phyloP scores from a whole-genome alignment of 352 stramenopile genomes.

The Pythium dissotocum region DNA sequence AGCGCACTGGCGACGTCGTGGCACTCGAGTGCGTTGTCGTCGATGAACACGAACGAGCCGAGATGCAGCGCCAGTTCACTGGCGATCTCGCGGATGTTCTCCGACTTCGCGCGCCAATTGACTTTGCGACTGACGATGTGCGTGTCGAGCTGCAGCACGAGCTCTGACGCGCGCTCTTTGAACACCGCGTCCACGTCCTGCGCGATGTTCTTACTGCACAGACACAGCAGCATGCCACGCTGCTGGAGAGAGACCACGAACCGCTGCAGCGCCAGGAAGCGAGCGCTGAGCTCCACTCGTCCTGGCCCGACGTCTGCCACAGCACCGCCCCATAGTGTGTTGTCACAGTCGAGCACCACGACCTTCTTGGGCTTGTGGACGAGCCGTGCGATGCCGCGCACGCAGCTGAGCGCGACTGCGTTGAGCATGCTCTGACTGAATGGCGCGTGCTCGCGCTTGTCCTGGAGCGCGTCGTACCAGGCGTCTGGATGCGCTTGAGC shows the following conservation, averaged over 20 bases:
- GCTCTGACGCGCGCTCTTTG: slow-evolving; percentile 36
- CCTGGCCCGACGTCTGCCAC: slow-evolving; percentile 55
- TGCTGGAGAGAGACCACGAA: slow-evolving; percentile 53
- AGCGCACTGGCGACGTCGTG: slow-evolving; percentile 50
- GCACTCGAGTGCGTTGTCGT: slow-evolving; percentile 75
- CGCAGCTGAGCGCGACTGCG: slow-evolving; percentile 42
- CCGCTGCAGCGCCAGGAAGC: slow-evolving; percentile 56
- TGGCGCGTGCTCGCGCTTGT: slow-evolving; percentile 64
- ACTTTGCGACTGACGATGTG: slow-evolving; percentile 51
- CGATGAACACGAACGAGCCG: slow-evolving; percentile 72
- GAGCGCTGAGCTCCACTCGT: slow-evolving; percentile 38
- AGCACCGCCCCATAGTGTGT: slow-evolving; percentile 70
- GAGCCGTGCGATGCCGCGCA: slow-evolving; percentile 54
- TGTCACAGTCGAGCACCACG: slow-evolving; percentile 79
- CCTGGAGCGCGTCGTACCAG: slow-evolving; percentile 49
- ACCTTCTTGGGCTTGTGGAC: slow-evolving; percentile 50
- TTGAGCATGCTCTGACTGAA: slow-evolving; percentile 70
- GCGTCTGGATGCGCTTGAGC: no score
- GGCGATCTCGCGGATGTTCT: slow-evolving; percentile 55
- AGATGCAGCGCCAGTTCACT: slow-evolving; percentile 56
- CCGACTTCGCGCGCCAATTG: slow-evolving; percentile 64
- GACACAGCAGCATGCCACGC: slow-evolving; percentile 52
- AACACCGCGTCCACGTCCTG: slow-evolving; percentile 60
- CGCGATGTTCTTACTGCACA: slow-evolving; percentile 73
- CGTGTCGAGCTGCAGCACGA: slow-evolving; percentile 52